Base-by-base conservation (phyloP, 23 red algal species). In the Gracilaria gracilis region DNA sequence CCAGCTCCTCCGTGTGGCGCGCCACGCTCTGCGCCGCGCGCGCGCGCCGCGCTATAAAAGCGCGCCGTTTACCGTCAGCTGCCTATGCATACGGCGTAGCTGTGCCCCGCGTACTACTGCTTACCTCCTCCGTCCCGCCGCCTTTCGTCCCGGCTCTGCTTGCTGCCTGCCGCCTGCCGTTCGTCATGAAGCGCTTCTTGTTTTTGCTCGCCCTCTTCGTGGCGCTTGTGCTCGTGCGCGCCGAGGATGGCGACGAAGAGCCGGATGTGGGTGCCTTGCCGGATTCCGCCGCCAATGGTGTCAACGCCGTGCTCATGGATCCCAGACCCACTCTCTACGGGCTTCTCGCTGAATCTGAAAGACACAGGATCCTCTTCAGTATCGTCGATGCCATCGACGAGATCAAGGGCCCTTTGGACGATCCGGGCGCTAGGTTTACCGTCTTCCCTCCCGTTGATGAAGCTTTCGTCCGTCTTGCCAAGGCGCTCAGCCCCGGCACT, bases 371-470 rank as follows among this genome's bases (percentile, higher is more conserved):
- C 11, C 71, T 89, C 37, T 51, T 59, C 62, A n/a, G 1, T 54
- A 24, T 50, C 19, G 32, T 79, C 70, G 38, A 61, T 32, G 19
- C 54, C 39, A 53, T 36, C 17, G 28, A n/a, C 16, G 44, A 85
- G 31, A 57, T 85, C 19, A 65, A 55, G 15, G 51, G 23, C 1
- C 16, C 29, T 15, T 79, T 93, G 29, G 80, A 50, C 42, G 28
- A 73, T 27, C 61, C 47, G 14, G 44, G 35, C n/a, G 79, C 70
- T 3, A 32, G 80, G 15, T 44, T 93, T 40, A 93, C 89, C 31
- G 25, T 93, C 50, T 85, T 93, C 71, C 79, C 89, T 23, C 89
- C 89, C 28, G 61, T 59, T 4, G 62, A 93, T 47, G 23, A 42
- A 17, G 89, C 89, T 23, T 93, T 93, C 69, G 27, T 65, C 67